Conservation (phyloP, 805 yeast species). For the Saccharomyces mikatae region DNA sequence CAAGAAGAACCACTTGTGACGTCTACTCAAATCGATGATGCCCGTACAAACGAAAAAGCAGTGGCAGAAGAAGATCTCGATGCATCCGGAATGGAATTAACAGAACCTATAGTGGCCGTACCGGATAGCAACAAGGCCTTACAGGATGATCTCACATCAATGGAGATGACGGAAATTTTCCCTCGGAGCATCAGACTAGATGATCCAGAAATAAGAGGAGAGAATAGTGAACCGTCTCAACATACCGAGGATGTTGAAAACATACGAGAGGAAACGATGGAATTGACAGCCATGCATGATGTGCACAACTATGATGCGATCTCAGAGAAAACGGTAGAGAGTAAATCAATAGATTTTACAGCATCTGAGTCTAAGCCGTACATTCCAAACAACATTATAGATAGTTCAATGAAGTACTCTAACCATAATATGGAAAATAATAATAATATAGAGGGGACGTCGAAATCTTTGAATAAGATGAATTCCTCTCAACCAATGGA, state of each 20-base stretch:
- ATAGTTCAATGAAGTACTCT: background rate
- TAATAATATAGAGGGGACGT: background rate
- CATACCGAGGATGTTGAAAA: background rate
- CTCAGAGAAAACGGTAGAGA: background rate
- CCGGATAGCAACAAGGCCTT: background rate
- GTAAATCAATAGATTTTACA: slow-evolving; percentile 1
- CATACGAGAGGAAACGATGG: slow-evolving; percentile 9
- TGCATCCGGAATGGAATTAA: slow-evolving; percentile 6
- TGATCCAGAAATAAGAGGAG: background rate
- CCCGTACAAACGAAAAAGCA: background rate
- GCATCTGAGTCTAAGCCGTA: background rate
- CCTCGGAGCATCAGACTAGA: background rate
- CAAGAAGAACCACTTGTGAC: background rate
- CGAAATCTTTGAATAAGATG: background rate
- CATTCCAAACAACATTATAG: background rate
- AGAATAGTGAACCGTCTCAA: background rate
- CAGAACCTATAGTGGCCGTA: slow-evolving; percentile 2
- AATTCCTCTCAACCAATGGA: slow-evolving; percentile 4
- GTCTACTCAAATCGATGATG: slow-evolving; percentile 1
- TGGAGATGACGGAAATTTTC: slow-evolving; percentile 9
- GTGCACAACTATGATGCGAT: background rate
- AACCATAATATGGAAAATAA: background rate
- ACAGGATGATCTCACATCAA: slow-evolving; percentile 2
- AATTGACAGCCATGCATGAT: slow-evolving; percentile 9
- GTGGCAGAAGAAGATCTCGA: background rate